A percentile compares a stretch with the other conserved stretches of the same genome.
phyloP scores from a whole-genome alignment of 805 yeast genomes.

The Scheffersomyces ergatensis region DNA sequence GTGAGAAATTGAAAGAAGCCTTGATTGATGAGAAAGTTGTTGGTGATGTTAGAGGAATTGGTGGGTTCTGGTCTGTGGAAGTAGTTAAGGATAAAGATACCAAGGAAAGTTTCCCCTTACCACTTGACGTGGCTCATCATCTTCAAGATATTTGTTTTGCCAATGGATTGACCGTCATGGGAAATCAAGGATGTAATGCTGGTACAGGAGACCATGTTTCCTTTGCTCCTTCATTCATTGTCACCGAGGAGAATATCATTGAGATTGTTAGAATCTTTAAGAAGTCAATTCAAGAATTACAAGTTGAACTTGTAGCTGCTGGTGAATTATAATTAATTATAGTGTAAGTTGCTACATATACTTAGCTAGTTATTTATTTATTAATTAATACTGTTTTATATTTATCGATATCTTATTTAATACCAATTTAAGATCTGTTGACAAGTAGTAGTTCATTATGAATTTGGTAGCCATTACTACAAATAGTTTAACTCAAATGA shows the following conservation, averaged over 20 bases:
- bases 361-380: background rate
- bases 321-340: background rate
- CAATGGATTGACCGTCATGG: conserved; percentile 51
- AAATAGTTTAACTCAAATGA: too few relatives aligned
- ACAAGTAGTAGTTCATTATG: too few relatives aligned
- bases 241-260: conserved; percentile 30
- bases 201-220: conserved; percentile 41
- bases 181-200: conserved; percentile 35
- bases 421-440: too few relatives aligned
- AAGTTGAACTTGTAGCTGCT: conserved; percentile 6
- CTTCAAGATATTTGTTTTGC: conserved; percentile 32
- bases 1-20: conserved; percentile 26
- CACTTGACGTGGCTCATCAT: conserved; percentile 36
- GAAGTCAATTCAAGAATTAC: conserved; percentile 39
- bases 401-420: too few relatives aligned
- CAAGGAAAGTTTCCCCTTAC: conserved; percentile 45
- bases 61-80: conserved; percentile 57
- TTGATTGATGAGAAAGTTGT: conserved; percentile 20
- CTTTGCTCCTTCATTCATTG: conserved; percentile 42
- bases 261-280: conserved; percentile 32
- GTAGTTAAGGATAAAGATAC: conserved; percentile 50
- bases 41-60: conserved; percentile 61
- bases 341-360: too few relatives aligned
- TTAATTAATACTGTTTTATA: too few relatives aligned
- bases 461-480: too few relatives aligned